Conservation (phyloP, 1,284 basidiomycete genomes). For the Fomitiporia mediterranea region DNA sequence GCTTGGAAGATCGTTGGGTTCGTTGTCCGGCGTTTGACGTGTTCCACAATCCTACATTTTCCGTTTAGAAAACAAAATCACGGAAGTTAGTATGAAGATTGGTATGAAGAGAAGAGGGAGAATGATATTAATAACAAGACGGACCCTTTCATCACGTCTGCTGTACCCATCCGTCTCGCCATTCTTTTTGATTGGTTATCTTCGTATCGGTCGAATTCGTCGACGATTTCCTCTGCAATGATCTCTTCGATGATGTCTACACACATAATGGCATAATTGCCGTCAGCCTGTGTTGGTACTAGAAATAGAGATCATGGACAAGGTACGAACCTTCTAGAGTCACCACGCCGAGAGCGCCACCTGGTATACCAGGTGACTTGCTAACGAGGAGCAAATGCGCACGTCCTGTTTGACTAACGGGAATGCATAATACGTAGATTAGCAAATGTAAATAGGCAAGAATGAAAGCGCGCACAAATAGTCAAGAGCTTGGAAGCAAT, state of each 20-base stretch:
- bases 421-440: neutral
- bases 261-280: neutral
- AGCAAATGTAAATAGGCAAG: neutral
- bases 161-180: slow-evolving; percentile 67
- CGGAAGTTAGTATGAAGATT: neutral
- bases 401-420: slow-evolving; percentile 84
- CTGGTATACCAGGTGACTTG: slow-evolving; percentile 71
- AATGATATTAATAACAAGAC: too few relatives aligned
- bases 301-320: too few relatives aligned
- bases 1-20: neutral
- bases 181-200: slow-evolving; percentile 77
- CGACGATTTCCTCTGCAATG: slow-evolving; percentile 84
- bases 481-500: slow-evolving; percentile 80
- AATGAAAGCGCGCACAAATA: slow-evolving; percentile 71
- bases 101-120: neutral
- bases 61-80: too few relatives aligned
- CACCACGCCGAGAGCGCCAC: slow-evolving; percentile 80
- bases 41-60: slow-evolving; percentile 37
- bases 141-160: slow-evolving; percentile 78
- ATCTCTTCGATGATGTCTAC: slow-evolving; percentile 81
- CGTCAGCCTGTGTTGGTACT: too few relatives aligned
- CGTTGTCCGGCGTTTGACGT: slow-evolving; percentile 30
- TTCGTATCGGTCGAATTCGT: slow-evolving; percentile 85
- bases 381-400: slow-evolving; percentile 90
- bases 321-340: slow-evolving; percentile 62